These are phyloP conservation scores for Cynara cardunculus DNA, from an alignment of 129 eudicot species.

Conservation along the genomic window DNA sequence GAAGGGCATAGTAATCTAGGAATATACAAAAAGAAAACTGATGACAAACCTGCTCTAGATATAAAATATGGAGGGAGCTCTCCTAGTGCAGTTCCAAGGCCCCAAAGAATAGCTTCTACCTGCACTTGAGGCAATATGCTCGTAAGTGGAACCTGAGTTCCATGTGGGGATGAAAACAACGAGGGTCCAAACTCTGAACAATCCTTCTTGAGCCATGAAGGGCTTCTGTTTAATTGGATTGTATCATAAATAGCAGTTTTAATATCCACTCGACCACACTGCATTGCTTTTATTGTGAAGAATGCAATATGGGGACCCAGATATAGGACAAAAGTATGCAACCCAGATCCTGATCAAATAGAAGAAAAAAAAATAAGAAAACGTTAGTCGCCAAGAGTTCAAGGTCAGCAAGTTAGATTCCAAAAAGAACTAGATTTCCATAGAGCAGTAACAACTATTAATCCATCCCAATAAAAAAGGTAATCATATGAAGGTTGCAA, in stretches of 20 bases:
- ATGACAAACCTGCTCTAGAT: slow-evolving; percentile 80
- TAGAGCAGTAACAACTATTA: not conserved
- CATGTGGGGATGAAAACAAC: slow-evolving; percentile 44
- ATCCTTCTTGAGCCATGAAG: slow-evolving; percentile 89
- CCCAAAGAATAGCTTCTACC: slow-evolving; percentile 91
- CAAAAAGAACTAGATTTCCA: not conserved
- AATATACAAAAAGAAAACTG: not conserved
- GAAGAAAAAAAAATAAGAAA: not conserved
- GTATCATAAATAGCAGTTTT: slow-evolving; percentile 93
- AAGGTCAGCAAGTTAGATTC: not conserved
- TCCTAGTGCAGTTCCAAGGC: slow-evolving; percentile 93
- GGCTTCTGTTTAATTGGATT: slow-evolving; percentile 67
- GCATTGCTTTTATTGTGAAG: slow-evolving; percentile 84
- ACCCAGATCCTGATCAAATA: slow-evolving; percentile 70
- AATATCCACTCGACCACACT: slow-evolving; percentile 92
- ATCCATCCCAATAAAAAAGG: not conserved
- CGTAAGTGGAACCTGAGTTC: slow-evolving; percentile 69
- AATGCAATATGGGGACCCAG: slow-evolving; percentile 95
- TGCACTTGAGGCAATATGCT: slow-evolving; percentile 92
- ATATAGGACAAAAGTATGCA: slow-evolving; percentile 96
- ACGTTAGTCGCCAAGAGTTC: not conserved
- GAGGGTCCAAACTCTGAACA: slow-evolving; percentile 91
- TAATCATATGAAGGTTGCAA: not conserved
- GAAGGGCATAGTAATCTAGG: not conserved
- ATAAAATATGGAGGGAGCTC: slow-evolving; percentile 98